Base-by-base conservation (phyloP, 345 rosid species). In the Pugionium dolabratum region DNA sequence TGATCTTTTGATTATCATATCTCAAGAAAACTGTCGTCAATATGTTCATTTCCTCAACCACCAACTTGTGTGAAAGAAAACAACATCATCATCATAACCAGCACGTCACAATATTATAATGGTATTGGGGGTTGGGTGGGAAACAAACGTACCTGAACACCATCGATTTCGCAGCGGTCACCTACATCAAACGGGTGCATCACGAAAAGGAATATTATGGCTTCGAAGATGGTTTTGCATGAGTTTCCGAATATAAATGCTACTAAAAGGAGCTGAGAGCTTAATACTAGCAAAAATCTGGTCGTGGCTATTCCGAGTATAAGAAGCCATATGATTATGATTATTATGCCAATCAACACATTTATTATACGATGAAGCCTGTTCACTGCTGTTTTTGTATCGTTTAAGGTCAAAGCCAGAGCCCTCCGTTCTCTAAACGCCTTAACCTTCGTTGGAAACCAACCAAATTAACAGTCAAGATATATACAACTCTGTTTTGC, bases 151-250 rank as follows among this genome's bases (percentile, higher is more conserved):
- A 89, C 96, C 85, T 85, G 91, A 45, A 89, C 72, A n/a, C 82
- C 91, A 2, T 89, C 96, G 1, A 86, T 61, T 42, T 85, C 89
- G 26, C 96, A 89, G 4, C 96, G 94, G 51, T 89, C 94, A 28
- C 96, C 96, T 0, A 89, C 89, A 59, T 86, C 92, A 5, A 84
- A 89, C 40, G 96, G 96, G 72, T 89, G 96, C 90, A 89, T 86
- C 32, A 79, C 85, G 54, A 89, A 89, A 70, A 89, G 86, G 70
- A 89, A 89, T 54, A 89, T 82, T 76, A 89, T 86, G 77, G 93
- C 86, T 75, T 89, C 96, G 5, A 89, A 89, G 7, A 82, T 56
- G 53, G 96, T 89, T 62, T 86, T 89, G 83, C 94, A 85, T 1
- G 87, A 86, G 78, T 87, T 89, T 44, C 86, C 87, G 52, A 89